Evolutionary conservation across 2,329 filamentous ascomycete species (phyloP).

Genomic region (Mycocentrospora acerina): DNA sequence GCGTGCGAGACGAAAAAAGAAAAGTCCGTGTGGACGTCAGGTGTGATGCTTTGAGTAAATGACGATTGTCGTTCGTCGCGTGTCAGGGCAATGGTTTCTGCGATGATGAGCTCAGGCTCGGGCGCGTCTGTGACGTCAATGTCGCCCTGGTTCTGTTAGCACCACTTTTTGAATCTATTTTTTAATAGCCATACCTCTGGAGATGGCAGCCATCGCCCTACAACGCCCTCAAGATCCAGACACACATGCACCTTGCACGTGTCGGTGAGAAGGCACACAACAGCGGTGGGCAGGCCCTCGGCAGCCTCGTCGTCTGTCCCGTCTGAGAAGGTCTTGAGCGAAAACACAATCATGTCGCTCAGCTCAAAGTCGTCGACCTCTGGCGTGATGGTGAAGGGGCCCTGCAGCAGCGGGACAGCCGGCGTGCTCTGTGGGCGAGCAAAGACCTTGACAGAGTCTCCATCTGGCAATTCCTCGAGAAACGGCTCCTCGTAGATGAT

Average conservation of each 20-base stretch:
- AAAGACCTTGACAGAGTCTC: slow-evolving; percentile 54
- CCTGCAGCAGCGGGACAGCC: slow-evolving; percentile 61
- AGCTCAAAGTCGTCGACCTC: slow-evolving; percentile 58
- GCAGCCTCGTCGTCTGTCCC: slow-evolving; percentile 52
- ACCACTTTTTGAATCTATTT: not conserved
- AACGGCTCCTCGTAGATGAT: slow-evolving; percentile 52
- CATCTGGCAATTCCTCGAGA: slow-evolving; percentile 42
- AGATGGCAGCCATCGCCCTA: slow-evolving; percentile 63
- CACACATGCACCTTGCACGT: slow-evolving; percentile 60
- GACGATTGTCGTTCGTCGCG: slow-evolving; percentile 25
- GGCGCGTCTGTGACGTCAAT: slow-evolving; percentile 14
- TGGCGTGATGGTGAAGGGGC: slow-evolving; percentile 58
- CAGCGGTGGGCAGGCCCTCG: slow-evolving; percentile 56
- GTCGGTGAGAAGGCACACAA: slow-evolving; percentile 60
- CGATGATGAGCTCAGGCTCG: slow-evolving; percentile 38
- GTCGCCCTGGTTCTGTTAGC: slow-evolving; percentile 20
- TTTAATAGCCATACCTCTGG: slow-evolving; percentile 26
- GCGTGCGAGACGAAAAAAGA: slow-evolving; percentile 60
- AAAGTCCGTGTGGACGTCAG: slow-evolving; percentile 58
- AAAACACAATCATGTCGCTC: slow-evolving; percentile 61
- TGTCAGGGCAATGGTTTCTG: slow-evolving; percentile 44
- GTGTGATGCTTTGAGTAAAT: slow-evolving; percentile 57
- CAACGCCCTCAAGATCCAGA: slow-evolving; percentile 62
- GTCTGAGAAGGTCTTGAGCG: slow-evolving; percentile 51
- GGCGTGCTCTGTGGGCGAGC: slow-evolving; percentile 56